Base-by-base conservation (phyloP, 2,329 filamentous ascomycete genomes). In the Gaeumannomyces tritici region DNA sequence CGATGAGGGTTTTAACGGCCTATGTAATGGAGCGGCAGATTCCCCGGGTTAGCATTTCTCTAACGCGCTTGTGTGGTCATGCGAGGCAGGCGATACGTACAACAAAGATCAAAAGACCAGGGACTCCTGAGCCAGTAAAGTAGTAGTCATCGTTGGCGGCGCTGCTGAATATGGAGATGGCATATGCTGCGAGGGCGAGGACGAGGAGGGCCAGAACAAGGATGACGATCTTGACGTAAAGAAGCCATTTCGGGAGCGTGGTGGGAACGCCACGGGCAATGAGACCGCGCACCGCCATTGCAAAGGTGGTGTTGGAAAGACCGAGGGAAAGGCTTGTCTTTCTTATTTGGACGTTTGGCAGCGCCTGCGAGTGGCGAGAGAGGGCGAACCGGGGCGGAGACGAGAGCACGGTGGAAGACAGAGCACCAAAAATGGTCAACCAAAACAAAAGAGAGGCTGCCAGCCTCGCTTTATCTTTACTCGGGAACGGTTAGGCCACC, bases 81-180 rank as follows among this genome's bases (percentile, higher is more conserved):
- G n/a, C 3, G 5, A 55, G 13, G 26, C 54, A 18, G 21, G 27
- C 27, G 18, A 12, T 0, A 91, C 88, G 28, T 86, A 87, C 31
- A 47, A 79, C 74, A 63, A 81, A 81, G 64, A 80, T 75, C 56
- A 80, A 70, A 64, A 81, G 78, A 47, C 74, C 76, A 2, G 73
- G 71, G 5, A 75, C 72, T 4, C 74, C 74, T 4, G 70, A 67
- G 62, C 68, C 69, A 24, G 42, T 62, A 62, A 70, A 67, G 57
- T 69, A 69, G 51, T 63, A 60, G 2, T 62, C 66, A 21, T 64
- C 61, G 21, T 65, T 28, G 55, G 7, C 24, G 54, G 11, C 21
- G 28, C 13, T 63, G 21, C 68, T 67, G 21, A 72, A 72, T 18
- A 79, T 64, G 2, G 75, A 74, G 18, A 77, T 59, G 13, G 75